Evolutionary conservation across 2,329 filamentous ascomycete species (phyloP).

Genomic region (Anthostomella pinea): DNA sequence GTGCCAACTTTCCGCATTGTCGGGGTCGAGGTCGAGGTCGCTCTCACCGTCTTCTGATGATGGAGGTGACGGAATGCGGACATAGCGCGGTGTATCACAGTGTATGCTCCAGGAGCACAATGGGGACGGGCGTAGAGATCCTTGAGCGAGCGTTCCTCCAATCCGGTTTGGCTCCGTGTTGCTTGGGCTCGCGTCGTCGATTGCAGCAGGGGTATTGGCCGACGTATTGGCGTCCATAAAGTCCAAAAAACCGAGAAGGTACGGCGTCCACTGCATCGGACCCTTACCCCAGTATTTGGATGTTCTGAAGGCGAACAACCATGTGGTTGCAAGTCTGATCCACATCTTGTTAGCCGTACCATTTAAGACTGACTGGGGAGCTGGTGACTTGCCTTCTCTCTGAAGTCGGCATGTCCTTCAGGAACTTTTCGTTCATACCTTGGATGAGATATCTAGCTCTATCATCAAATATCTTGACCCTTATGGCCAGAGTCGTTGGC

Average conservation of each 20-base stretch:
- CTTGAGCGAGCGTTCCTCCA: no score
- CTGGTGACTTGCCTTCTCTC: constrained; percentile 15
- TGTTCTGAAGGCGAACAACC: constrained; percentile 32
- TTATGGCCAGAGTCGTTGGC: constrained; percentile 17
- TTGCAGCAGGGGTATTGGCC: constrained; percentile 1
- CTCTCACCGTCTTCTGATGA: neutral
- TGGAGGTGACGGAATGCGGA: neutral
- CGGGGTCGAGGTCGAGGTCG: neutral
- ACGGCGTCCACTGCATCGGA: constrained; percentile 25
- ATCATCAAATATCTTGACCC: constrained; percentile 19
- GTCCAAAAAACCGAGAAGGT: constrained; percentile 2
- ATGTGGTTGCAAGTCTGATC: constrained; percentile 20
- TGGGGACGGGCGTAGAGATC: neutral
- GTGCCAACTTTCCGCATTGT: constrained; percentile 1
- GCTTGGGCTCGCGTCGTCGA: neutral
- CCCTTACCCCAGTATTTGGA: constrained; percentile 28
- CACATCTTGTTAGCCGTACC: no score
- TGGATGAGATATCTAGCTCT: constrained; percentile 26
- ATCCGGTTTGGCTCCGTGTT: no score
- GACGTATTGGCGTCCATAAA: constrained; percentile 1
- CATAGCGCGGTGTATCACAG: neutral
- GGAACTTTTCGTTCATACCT: constrained; percentile 25
- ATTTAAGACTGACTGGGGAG: neutral
- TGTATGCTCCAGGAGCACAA: constrained; percentile 4
- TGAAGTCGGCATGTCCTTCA: constrained; percentile 21